These are phyloP conservation scores for Heimioporus retisporus DNA, from an alignment of 1,284 basidiomycete species.

Conservation along the genomic window DNA sequence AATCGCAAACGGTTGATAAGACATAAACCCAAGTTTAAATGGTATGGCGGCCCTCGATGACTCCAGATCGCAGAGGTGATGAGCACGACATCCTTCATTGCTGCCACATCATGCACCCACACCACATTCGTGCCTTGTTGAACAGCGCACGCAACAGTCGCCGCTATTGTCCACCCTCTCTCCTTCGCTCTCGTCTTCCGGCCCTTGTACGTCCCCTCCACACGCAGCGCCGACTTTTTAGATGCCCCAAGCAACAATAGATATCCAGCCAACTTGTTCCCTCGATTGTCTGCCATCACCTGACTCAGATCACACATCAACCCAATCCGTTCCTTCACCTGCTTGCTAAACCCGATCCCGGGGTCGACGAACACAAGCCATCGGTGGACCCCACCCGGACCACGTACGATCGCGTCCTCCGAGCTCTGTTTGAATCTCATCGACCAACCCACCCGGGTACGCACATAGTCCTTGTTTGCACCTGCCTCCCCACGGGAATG, in stretches of 20 bases:
- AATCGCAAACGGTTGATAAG: no score
- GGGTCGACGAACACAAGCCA: conserved; percentile 97
- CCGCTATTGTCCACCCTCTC: conserved; percentile 85
- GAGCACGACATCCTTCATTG: conserved; percentile 66
- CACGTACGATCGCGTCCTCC: conserved; percentile 74
- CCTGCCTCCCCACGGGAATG: conserved; percentile 90
- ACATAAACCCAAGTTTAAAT: no score
- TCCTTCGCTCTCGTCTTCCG: conserved; percentile 63
- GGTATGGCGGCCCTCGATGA: not conserved
- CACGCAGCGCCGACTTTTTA: conserved; percentile 87
- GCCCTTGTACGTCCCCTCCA: conserved; percentile 53
- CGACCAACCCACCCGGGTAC: conserved; percentile 57
- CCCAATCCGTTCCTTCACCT: conserved; percentile 78
- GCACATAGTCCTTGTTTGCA: conserved; percentile 65
- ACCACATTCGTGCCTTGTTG: conserved; percentile 81
- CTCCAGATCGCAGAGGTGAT: conserved; percentile 59
- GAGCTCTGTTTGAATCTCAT: conserved; percentile 82
- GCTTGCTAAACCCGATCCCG: conserved; percentile 97
- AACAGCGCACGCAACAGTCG: conserved; percentile 81
- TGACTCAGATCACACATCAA: conserved; percentile 67
- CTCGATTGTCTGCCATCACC: conserved; percentile 55
- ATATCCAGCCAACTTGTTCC: conserved; percentile 70
- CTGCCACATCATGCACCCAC: conserved; percentile 86
- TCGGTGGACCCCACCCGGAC: conserved; percentile 79
- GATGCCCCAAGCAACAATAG: conserved; percentile 86